Conservation (phyloP, 768 basidiomycete species). For the Podaxis pistillaris region DNA sequence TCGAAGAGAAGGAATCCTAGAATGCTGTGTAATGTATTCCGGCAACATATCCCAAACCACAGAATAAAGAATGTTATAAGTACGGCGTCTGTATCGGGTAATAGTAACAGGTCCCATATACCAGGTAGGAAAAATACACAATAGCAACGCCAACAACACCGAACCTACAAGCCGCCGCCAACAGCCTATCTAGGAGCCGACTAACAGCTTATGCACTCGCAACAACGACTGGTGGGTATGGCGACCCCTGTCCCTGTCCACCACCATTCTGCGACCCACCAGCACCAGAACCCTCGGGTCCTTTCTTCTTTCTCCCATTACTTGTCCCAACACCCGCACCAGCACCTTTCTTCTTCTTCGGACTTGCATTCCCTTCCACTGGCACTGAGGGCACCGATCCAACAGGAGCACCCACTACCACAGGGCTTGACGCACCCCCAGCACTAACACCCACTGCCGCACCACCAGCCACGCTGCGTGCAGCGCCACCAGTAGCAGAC, state of each 20-base stretch:
- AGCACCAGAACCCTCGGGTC: slow-evolving; percentile 15
- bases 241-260: slow-evolving; percentile 18
- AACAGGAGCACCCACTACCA: slow-evolving; percentile 2
- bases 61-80: background rate
- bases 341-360: slow-evolving; percentile 43
- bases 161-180: background rate
- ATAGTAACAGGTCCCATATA: background rate
- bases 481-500: too few species aligned
- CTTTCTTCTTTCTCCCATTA: slow-evolving; percentile 49
- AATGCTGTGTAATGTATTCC: background rate
- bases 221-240: slow-evolving; percentile 27
- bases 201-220: slow-evolving; percentile 24
- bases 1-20: too few species aligned
- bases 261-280: slow-evolving; percentile 8
- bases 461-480: slow-evolving; percentile 8
- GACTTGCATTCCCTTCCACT: slow-evolving; percentile 8
- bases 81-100: background rate
- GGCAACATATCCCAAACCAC: background rate
- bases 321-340: slow-evolving; percentile 40
- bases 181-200: background rate
- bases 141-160: background rate
- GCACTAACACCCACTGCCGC: slow-evolving; percentile 6
- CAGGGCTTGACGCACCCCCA: slow-evolving; percentile 18
- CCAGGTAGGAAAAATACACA: background rate
- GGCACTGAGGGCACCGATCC: background rate